Base-by-base conservation (phyloP, 148 eudicot genomes). In the Camellia sinensis region DNA sequence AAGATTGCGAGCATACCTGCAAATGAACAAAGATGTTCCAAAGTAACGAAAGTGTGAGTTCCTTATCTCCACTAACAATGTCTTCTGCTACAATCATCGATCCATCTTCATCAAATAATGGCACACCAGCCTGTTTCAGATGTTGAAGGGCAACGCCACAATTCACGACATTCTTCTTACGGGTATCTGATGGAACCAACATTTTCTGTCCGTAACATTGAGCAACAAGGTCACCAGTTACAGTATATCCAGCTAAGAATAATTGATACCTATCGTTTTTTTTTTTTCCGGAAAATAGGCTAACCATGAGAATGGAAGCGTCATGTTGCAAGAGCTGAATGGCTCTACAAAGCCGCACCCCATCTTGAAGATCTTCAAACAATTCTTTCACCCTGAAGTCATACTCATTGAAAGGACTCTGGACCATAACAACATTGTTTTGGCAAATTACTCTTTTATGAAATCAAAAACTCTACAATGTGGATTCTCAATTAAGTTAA, bases 11-110 rank as follows among this genome's bases (percentile, higher is more conserved):
- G 73, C 80, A 22, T 71, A 92, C 99, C 99, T 95, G 99, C 87
- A 95, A 82, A 85, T 93, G 90, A 66, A 93, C 91, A 84, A 95
- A 95, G 78, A 92, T 85, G 79, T 93, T 93, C 99, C 99, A 95
- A 70, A 95, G 84, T 86, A 95, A 90, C 53, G 99, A 86, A 77
- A 95, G 81, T 75, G 88, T 85, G 71, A 90, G 91, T 87, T 95
- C 99, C 88, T 88, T 95, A 78, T 95, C 99, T 73, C 97, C 97
- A 79, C 78, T 85, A 67, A 86, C 90, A 73, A 95, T 81, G 84
- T 95, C 99, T 74, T 95, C 99, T 83, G 74, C 90, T 45, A 79
- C 77, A 68, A 92, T 87, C 78, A 72, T 60, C 45, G 77, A 82
- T 65, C 94, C 99, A 84, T 95, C 99, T 81, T 90, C 97, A 82